A percentile compares a stretch with the other conserved stretches of the same genome.
These are phyloP conservation scores for Aphanomyces stellatus DNA, from an alignment of 352 stramenopile species.

Conservation along the genomic window DNA sequence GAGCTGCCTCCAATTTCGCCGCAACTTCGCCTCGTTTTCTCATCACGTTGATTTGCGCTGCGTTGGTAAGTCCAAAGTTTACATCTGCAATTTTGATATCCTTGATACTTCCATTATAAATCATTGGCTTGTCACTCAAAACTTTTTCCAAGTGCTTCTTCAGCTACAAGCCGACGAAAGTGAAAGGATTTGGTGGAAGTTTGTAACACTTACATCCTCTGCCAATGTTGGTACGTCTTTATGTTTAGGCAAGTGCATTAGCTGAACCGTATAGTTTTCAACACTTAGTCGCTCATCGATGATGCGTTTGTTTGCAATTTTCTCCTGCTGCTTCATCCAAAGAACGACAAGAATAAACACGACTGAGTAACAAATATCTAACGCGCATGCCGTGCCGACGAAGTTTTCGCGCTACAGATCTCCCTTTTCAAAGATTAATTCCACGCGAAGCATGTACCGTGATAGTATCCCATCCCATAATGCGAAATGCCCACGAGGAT, in stretches of 20 bases:
- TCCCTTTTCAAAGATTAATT: background rate
- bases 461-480: constrained; percentile 73
- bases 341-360: constrained; percentile 58
- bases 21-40: constrained; percentile 50
- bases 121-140: constrained; percentile 33
- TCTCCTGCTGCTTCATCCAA: constrained; percentile 69
- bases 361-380: constrained; percentile 55
- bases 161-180: constrained; percentile 30
- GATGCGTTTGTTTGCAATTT: constrained; percentile 46
- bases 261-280: constrained; percentile 69
- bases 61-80: constrained; percentile 66
- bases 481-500: constrained; percentile 57
- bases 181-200: background rate
- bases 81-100: constrained; percentile 62
- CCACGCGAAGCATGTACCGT: constrained; percentile 32
- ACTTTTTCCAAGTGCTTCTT: constrained; percentile 50
- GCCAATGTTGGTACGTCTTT: constrained; percentile 49
- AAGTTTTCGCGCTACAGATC: constrained; percentile 49
- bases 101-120: constrained; percentile 50
- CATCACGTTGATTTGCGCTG: constrained; percentile 50
- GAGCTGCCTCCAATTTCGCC: constrained; percentile 46
- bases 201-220: constrained; percentile 34
- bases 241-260: constrained; percentile 52
- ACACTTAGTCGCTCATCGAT: constrained; percentile 55
- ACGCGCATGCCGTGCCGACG: constrained; percentile 53